Conservation (phyloP, 192 early-diverging fungal species). For the Backusella circina region DNA sequence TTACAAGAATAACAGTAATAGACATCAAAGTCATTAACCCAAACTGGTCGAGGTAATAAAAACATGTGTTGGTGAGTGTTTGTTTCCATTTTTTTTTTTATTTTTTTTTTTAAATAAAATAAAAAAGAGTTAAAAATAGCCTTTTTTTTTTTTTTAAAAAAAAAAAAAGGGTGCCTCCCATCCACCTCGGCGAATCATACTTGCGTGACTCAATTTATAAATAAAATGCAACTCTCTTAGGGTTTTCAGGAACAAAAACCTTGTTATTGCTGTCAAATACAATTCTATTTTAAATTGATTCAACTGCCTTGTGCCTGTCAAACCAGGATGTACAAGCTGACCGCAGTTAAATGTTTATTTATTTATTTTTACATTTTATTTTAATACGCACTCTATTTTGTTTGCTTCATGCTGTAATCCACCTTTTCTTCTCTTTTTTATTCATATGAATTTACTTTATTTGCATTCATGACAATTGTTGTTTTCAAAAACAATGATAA, state of each 20-base stretch:
- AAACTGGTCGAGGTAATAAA: slow-evolving; percentile 42
- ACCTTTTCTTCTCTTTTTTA: no score
- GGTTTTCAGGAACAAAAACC: not conserved
- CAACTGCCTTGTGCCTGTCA: not conserved
- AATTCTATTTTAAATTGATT: not conserved
- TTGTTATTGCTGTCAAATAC: not conserved
- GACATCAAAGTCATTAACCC: slow-evolving; percentile 49
- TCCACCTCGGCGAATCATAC: not conserved
- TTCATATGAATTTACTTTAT: no score
- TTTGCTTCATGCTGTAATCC: no score
- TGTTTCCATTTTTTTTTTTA: slow-evolving; percentile 1
- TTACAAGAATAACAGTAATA: slow-evolving; percentile 41
- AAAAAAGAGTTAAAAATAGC: not conserved
- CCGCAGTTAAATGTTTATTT: not conserved
- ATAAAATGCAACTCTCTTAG: no score
- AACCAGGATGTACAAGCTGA: not conserved
- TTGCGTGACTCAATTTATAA: not conserved
- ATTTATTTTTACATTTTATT: no score
- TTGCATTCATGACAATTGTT: no score
- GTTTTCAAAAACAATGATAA: no score
- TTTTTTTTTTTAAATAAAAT: not conserved
- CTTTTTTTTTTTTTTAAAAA: not conserved
- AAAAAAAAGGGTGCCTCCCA: not conserved
- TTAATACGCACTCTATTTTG: no score
- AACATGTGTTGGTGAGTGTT: slow-evolving; percentile 29